Conservation (phyloP, 495 filamentous ascomycete species). For the Hypoxylon crocopeplum region DNA sequence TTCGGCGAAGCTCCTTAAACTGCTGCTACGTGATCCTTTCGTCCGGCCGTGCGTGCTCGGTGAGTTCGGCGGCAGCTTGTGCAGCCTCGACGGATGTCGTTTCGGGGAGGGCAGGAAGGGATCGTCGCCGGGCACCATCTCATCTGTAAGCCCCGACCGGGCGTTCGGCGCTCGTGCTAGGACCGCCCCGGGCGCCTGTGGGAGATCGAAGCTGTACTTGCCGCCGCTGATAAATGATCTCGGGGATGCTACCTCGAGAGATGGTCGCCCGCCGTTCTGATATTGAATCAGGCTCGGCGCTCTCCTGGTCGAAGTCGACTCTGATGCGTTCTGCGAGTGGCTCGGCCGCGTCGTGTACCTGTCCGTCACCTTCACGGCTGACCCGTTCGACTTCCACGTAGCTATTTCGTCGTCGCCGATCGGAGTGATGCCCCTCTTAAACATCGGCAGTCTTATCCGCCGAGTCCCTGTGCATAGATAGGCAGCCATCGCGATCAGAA, state of each 20-base stretch:
- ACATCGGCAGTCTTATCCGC: conserved; percentile 44
- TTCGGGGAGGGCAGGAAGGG: conserved; percentile 51
- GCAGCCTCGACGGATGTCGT: conserved; percentile 50
- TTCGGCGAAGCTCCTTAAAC: conserved; percentile 46
- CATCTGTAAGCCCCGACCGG: conserved; percentile 55
- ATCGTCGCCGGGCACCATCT: conserved; percentile 55
- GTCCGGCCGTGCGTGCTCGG: conserved; percentile 42
- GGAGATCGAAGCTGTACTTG: conserved; percentile 52
- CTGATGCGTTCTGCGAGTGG: conserved; percentile 48
- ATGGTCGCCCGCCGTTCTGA: conserved; percentile 40
- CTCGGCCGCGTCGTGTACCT: conserved; percentile 27
- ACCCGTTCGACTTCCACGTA: conserved; percentile 51
- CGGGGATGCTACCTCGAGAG: conserved; percentile 46
- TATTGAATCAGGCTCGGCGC: conserved; percentile 56
- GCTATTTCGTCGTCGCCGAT: conserved; percentile 62
- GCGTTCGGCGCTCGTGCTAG: conserved; percentile 57
- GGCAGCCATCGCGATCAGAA: conserved; percentile 41
- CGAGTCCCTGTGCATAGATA: conserved; percentile 43
- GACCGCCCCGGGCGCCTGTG: conserved; percentile 48
- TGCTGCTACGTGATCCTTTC: conserved; percentile 51
- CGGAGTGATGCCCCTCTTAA: conserved; percentile 53
- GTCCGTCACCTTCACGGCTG: conserved; percentile 35
- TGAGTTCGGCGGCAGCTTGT: conserved; percentile 49
- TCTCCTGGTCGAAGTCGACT: conserved; percentile 46
- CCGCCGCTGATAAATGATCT: conserved; percentile 39